Evolutionary conservation across 352 stramenopile species (phyloP).

Genomic region (Globisporangium orthogonon): DNA sequence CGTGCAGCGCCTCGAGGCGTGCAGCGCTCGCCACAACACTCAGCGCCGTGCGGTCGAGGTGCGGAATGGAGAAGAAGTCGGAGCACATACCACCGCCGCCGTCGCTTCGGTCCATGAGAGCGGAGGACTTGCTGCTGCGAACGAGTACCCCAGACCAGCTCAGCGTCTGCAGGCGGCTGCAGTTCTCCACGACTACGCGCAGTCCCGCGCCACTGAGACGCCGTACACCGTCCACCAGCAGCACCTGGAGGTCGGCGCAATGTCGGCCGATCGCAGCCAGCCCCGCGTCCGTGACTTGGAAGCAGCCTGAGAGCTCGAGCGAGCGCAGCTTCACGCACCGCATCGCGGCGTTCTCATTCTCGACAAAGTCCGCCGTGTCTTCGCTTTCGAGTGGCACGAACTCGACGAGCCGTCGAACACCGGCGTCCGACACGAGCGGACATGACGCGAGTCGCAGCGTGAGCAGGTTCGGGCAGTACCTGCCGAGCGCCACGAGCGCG

Average conservation of each 20-base stretch:
- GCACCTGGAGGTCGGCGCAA: conserved; percentile 31
- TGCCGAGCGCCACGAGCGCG: conserved; percentile 38
- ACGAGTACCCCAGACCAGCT: conserved; percentile 60
- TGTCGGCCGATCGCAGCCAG: conserved; percentile 26
- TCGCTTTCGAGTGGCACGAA: conserved; percentile 16
- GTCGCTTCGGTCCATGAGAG: conserved; percentile 10
- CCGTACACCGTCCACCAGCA: conserved; percentile 56
- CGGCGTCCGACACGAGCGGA: conserved; percentile 41
- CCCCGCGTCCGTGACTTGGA: conserved; percentile 46
- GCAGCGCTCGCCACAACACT: conserved; percentile 14
- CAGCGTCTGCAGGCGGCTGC: conserved; percentile 28
- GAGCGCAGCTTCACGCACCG: conserved; percentile 36
- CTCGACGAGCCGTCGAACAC: conserved; percentile 41
- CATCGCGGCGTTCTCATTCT: conserved; percentile 11
- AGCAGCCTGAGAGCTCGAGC: conserved; percentile 64
- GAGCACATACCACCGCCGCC: not conserved
- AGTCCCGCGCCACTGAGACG: conserved; percentile 29
- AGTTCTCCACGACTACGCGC: conserved; percentile 24
- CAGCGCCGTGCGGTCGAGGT: conserved; percentile 25
- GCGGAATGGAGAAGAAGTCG: conserved; percentile 66
- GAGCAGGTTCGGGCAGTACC: conserved; percentile 25
- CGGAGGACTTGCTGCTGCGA: conserved; percentile 16
- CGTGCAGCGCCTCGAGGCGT: conserved; percentile 34
- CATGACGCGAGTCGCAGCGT: conserved; percentile 49
- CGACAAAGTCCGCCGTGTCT: conserved; percentile 21